Conservation (phyloP, 192 early-diverging fungal genomes). For the Coemansia sp. region DNA sequence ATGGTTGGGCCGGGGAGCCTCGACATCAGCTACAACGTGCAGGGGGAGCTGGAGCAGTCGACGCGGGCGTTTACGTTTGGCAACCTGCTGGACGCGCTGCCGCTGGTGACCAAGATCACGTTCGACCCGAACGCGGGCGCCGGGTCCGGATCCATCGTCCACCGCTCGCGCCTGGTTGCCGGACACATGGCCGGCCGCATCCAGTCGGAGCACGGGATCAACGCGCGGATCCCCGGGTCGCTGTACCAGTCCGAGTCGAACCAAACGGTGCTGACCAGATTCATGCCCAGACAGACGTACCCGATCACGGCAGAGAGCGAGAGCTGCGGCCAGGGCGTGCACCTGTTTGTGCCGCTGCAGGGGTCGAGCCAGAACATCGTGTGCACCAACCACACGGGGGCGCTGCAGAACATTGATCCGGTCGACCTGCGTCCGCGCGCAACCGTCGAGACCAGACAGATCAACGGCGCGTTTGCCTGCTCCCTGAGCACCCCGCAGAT, state of each 20-base stretch:
- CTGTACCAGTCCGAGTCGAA: slow-evolving; percentile 68
- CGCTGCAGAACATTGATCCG: slow-evolving; percentile 69
- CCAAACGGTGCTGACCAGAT: slow-evolving; percentile 66
- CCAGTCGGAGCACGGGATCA: slow-evolving; percentile 69
- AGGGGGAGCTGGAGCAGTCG: slow-evolving; percentile 64
- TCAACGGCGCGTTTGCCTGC: slow-evolving; percentile 67
- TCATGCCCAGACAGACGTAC: slow-evolving; percentile 62
- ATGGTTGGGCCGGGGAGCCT: slow-evolving; percentile 67
- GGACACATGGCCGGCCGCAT: slow-evolving; percentile 65
- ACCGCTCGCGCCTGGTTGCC: slow-evolving; percentile 63
- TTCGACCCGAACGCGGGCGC: slow-evolving; percentile 54
- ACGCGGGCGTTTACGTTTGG: slow-evolving; percentile 68
- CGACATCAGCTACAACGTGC: slow-evolving; percentile 65
- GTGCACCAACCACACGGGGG: slow-evolving; percentile 68
- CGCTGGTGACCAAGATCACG: slow-evolving; percentile 68
- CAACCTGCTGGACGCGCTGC: slow-evolving; percentile 74
- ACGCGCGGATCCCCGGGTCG: slow-evolving; percentile 65
- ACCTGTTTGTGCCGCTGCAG: slow-evolving; percentile 58
- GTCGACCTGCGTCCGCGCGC: slow-evolving; percentile 63
- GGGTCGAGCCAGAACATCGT: slow-evolving; percentile 66
- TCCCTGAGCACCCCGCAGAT: slow-evolving; percentile 67
- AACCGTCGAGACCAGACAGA: slow-evolving; percentile 61
- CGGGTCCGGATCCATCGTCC: slow-evolving; percentile 53
- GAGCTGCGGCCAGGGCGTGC: slow-evolving; percentile 65
- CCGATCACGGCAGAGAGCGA: slow-evolving; percentile 62